Conservation (phyloP, 164 flowering plant genomes). For the Aristolochia californica region DNA sequence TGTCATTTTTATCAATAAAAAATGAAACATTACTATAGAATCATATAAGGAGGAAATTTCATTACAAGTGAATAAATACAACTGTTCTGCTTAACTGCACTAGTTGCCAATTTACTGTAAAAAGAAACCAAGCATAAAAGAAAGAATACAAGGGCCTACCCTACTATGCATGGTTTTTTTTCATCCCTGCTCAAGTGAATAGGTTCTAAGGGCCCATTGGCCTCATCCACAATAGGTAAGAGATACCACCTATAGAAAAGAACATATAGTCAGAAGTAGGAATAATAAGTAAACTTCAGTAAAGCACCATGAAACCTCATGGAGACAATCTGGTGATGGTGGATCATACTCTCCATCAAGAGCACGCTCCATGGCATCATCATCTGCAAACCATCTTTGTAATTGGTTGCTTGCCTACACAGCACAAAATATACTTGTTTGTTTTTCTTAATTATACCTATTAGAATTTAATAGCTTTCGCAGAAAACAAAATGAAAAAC, state of each 20-base stretch:
- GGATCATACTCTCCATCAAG: slow-evolving; percentile 60
- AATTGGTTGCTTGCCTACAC: slow-evolving; percentile 62
- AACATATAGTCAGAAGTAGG: background rate
- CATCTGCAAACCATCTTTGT: slow-evolving; percentile 70
- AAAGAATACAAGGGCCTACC: slow-evolving; percentile 31
- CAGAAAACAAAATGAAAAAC: slow-evolving; percentile 8
- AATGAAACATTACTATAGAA: no score
- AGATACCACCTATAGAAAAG: slow-evolving; percentile 66
- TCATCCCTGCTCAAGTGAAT: slow-evolving; percentile 57
- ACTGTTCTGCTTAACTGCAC: no score
- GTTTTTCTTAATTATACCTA: no score
- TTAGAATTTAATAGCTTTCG: no score
- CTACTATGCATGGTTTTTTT: slow-evolving; percentile 43
- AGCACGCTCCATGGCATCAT: slow-evolving; percentile 91
- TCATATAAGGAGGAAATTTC: no score
- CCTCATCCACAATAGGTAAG: slow-evolving; percentile 41
- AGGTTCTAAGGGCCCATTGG: slow-evolving; percentile 23
- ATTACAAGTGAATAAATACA: no score
- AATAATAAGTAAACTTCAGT: background rate
- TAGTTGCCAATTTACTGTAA: no score
- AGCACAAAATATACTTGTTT: background rate
- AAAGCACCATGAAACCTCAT: background rate
- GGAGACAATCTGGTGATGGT: background rate
- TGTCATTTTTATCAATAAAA: no score
- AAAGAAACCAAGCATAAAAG: background rate